Evolutionary conservation across 2,329 filamentous ascomycete species (phyloP).

Genomic region (Passalora sequoiae): DNA sequence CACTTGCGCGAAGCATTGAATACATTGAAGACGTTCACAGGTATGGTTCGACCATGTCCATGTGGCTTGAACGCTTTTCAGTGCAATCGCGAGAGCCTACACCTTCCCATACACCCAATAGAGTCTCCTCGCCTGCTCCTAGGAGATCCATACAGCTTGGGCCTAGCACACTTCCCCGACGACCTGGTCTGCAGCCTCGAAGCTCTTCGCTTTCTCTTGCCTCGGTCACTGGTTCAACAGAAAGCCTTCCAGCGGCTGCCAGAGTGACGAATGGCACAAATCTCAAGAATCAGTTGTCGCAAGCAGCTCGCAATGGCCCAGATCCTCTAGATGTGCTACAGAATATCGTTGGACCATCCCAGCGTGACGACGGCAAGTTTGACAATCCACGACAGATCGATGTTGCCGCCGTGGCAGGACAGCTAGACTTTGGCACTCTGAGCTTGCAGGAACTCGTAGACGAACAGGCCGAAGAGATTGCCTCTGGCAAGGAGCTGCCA

Average conservation of each 20-base stretch:
- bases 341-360: constrained; percentile 48
- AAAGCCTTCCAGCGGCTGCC: constrained; percentile 64
- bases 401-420: constrained; percentile 48
- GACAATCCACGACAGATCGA: constrained; percentile 36
- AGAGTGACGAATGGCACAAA: constrained; percentile 63
- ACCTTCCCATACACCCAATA: constrained; percentile 53
- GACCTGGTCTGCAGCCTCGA: constrained; percentile 63
- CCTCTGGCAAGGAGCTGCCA: constrained; percentile 24
- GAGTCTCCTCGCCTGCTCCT: constrained; percentile 66
- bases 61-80: constrained; percentile 89
- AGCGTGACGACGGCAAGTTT: constrained; percentile 5
- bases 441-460: constrained; percentile 67
- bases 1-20: no score
- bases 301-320: constrained; percentile 51
- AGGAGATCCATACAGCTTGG: constrained; percentile 64
- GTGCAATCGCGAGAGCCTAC: constrained; percentile 66
- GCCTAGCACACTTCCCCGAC: constrained; percentile 62
- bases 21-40: no score
- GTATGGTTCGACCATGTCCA: constrained; percentile 43
- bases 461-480: constrained; percentile 22
- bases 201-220: constrained; percentile 74
- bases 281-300: constrained; percentile 55
- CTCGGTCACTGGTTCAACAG: constrained; percentile 66
- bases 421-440: constrained; percentile 73
- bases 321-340: constrained; percentile 69